phyloP scores from a whole-genome alignment of 2,329 filamentous ascomycete genomes.

The Phialocephala subalpina region DNA sequence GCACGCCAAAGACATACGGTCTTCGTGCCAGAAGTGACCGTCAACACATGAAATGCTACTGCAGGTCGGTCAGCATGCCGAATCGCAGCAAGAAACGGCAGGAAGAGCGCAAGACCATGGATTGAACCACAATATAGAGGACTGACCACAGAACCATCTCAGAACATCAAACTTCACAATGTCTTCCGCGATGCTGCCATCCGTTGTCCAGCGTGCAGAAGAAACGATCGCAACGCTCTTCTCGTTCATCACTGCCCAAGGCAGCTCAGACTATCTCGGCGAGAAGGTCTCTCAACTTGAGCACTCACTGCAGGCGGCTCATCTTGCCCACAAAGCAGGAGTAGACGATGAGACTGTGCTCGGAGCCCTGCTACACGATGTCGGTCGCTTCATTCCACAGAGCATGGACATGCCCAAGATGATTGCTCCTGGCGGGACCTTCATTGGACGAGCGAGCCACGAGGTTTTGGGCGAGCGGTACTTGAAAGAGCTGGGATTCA shows the following conservation, averaged over 20 bases:
- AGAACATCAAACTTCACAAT: slow-evolving; percentile 1
- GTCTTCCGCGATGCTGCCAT: neutral
- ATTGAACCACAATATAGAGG: neutral
- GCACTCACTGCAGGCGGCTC: slow-evolving; percentile 20
- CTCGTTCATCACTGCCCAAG: slow-evolving; percentile 20
- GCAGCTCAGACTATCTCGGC: slow-evolving; percentile 18
- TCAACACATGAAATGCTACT: neutral
- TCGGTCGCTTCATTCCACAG: slow-evolving; percentile 22
- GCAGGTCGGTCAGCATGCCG: neutral
- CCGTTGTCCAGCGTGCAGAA: slow-evolving; percentile 10
- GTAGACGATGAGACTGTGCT: slow-evolving; percentile 24
- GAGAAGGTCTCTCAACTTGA: slow-evolving; percentile 21
- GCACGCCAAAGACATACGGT: neutral
- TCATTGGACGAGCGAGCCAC: slow-evolving; percentile 20
- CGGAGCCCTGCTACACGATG: slow-evolving; percentile 23
- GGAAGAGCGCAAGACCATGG: neutral
- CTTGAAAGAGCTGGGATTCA: neutral
- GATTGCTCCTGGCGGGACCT: slow-evolving; percentile 21
- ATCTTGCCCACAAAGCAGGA: slow-evolving; percentile 16
- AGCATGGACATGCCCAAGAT: slow-evolving; percentile 20
- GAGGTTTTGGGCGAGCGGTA: slow-evolving; percentile 9
- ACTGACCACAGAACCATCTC: neutral
- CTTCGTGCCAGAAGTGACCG: neutral
- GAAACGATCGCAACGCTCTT: slow-evolving; percentile 23
- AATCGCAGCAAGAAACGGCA: neutral